Conservation (phyloP, 164 flowering plant species). For the Akebia trifoliata region DNA sequence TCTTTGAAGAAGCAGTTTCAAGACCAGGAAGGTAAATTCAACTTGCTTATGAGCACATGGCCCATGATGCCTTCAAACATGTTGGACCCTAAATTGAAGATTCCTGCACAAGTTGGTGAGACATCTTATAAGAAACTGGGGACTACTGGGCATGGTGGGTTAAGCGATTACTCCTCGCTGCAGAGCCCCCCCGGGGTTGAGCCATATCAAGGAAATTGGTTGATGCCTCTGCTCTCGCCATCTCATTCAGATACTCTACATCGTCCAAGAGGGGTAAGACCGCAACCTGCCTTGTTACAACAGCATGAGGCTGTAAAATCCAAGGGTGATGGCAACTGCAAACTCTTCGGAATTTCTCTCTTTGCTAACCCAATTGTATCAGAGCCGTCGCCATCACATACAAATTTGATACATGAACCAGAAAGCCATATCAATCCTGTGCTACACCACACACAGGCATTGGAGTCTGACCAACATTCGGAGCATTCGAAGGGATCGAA, state of each 20-base stretch:
- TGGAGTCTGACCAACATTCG: constrained; percentile 42
- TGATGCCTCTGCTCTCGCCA: constrained; percentile 51
- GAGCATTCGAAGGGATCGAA: constrained; percentile 49
- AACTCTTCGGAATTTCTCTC: constrained; percentile 78
- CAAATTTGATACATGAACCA: constrained; percentile 17
- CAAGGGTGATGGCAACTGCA: constrained; percentile 58
- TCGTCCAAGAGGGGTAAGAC: constrained; percentile 34
- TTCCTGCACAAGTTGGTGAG: constrained; percentile 32
- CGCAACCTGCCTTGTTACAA: constrained; percentile 18
- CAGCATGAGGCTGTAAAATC: constrained; percentile 37
- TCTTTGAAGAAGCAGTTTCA: constrained; percentile 29
- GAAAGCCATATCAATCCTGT: constrained; percentile 14
- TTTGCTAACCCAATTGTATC: constrained; percentile 26
- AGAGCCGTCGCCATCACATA: constrained; percentile 33
- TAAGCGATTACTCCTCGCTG: constrained; percentile 33
- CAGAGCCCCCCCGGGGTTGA: constrained; percentile 44
- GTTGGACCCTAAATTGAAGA: constrained; percentile 38
- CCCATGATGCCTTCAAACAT: constrained; percentile 44
- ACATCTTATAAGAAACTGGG: constrained; percentile 39
- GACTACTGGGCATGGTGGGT: constrained; percentile 35
- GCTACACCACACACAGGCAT: constrained; percentile 19
- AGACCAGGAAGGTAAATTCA: constrained; percentile 46
- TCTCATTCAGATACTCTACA: constrained; percentile 32
- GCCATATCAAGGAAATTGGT: constrained; percentile 54
- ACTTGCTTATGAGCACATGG: constrained; percentile 36